Conservation (phyloP, 2,329 filamentous ascomycete species). For the Coccinonectria pachysandricola region DNA sequence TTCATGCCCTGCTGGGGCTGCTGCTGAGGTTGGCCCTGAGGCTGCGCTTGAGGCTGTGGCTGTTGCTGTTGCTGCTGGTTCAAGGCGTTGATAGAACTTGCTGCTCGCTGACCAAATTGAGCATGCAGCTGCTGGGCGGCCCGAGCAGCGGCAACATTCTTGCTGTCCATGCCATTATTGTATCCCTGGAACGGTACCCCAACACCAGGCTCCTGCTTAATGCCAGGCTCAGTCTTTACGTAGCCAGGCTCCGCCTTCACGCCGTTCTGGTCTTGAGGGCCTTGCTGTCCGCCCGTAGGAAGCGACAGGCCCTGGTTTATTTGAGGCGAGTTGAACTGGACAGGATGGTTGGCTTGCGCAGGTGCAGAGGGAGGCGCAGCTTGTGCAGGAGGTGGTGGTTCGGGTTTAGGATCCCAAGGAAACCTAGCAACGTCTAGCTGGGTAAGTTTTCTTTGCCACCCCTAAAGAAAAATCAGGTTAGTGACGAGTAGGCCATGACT, state of each 20-base stretch:
- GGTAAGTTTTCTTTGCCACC: conserved; percentile 88
- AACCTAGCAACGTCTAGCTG: conserved; percentile 77
- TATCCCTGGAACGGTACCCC: conserved; percentile 24
- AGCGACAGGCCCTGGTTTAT: conserved; percentile 18
- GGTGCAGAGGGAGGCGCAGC: conserved; percentile 19
- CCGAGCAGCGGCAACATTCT: conserved; percentile 39
- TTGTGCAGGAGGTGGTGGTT: conserved; percentile 35
- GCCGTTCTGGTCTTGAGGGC: conserved; percentile 22
- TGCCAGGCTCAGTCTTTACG: conserved; percentile 39
- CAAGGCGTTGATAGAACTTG: conserved; percentile 55
- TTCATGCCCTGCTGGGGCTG: conserved; percentile 22
- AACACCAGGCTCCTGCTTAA: conserved; percentile 34
- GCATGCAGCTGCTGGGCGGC: conserved; percentile 47
- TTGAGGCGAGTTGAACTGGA: conserved; percentile 21
- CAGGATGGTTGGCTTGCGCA: conserved; percentile 19
- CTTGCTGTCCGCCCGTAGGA: conserved; percentile 20
- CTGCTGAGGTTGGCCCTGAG: conserved; percentile 16
- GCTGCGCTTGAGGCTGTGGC: conserved; percentile 18
- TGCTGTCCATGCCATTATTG: conserved; percentile 24
- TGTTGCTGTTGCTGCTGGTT: conserved; percentile 28
- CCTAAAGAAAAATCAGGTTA: conserved; percentile 40
- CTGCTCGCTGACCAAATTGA: conserved; percentile 54
- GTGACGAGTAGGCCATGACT: too few relatives aligned
- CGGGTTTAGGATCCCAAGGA: conserved; percentile 87
- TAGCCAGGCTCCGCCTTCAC: conserved; percentile 33